Base-by-base conservation (phyloP, 176 grass and related monocot genomes). In the Aegilops tauschii region DNA sequence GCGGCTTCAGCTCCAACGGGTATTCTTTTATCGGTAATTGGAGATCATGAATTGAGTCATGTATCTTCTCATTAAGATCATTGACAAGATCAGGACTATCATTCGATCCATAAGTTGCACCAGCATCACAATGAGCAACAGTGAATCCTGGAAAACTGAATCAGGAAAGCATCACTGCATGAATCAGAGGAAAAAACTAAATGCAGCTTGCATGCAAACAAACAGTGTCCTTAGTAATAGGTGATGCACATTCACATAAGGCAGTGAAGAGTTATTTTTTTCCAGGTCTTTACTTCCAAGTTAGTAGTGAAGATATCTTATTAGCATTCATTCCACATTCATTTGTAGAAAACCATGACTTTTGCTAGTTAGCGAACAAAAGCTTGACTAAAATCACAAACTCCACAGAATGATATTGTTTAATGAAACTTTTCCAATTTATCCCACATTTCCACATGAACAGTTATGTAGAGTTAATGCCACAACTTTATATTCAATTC, bases 41-140 rank as follows among this genome's bases (percentile, higher is more conserved):
- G 73, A 76, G 44, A 47, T 18, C 27, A 11, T 76, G 80, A 27
- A 91, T 23, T 17, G 81, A 79, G 68, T 85, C 78, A 34, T 54
- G 68, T 54, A 91, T 50, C 47, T 83, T 65, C 39, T 80, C 27
- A 82, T 95, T 88, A 80, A 90, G 29, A 62, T 86, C 50, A 79
- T 65, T 39, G 77, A 70, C 61, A 80, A 91, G 58, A 35, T 82
- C 78, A 86, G 73, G 68, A 77, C 23, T 31, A 31, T 72, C 29
- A 12, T 79, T 89, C 84, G 52, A 82, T 85, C 65, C 81, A 81
- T 85, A 87, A 45, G 82, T 73, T 82, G 92, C 80, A 87, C 88
- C 92, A 76, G 89, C 92, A 87, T 99, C 97, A 66, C 97, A 99
- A 65, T 99, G 78, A 74, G 97, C 97, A 77, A 94, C 64, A 58